A percentile compares a stretch with the other conserved stretches of the same genome.
phyloP scores from a whole-genome alignment of 1,284 basidiomycete genomes.

The Trichosporon asahii region DNA sequence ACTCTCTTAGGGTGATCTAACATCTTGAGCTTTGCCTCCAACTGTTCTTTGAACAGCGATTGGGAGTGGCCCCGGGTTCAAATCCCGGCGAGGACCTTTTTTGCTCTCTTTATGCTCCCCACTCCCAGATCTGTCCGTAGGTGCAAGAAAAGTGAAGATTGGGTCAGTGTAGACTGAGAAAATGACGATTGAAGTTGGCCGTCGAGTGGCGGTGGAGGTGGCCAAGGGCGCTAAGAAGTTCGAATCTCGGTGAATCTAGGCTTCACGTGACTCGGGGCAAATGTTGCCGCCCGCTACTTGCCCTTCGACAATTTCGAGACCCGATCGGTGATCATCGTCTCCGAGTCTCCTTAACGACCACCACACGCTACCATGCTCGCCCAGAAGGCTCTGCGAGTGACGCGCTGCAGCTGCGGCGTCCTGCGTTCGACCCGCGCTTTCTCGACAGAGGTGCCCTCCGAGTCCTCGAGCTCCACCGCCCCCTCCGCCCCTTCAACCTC shows the following conservation, averaged over 20 bases:
- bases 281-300: neutral
- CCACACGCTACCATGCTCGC: neutral
- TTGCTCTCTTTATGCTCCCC: neutral
- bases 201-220: neutral
- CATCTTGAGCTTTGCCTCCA: constrained; percentile 2
- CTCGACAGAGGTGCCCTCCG: neutral
- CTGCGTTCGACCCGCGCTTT: constrained; percentile 6
- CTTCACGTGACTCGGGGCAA: neutral
- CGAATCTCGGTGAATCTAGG: neutral
- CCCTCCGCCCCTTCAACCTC: neutral
- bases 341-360: neutral
- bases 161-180: neutral
- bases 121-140: neutral
- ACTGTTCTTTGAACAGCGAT: neutral
- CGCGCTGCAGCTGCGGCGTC: constrained; percentile 42
- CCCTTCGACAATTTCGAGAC: neutral
- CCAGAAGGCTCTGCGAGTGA: neutral
- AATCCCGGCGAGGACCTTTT: constrained; percentile 9
- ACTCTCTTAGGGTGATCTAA: constrained; percentile 8
- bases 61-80: constrained; percentile 9
- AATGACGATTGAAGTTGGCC: neutral
- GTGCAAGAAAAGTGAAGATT: neutral
- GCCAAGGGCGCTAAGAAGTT: neutral
- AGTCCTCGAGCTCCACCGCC: constrained; percentile 6
- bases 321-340: neutral